Percentiles rank a stretch among this genome's conserved stretches.
phyloP scores from a whole-genome alignment of 129 eudicot species.

The Heracleum sosnowskyi region DNA sequence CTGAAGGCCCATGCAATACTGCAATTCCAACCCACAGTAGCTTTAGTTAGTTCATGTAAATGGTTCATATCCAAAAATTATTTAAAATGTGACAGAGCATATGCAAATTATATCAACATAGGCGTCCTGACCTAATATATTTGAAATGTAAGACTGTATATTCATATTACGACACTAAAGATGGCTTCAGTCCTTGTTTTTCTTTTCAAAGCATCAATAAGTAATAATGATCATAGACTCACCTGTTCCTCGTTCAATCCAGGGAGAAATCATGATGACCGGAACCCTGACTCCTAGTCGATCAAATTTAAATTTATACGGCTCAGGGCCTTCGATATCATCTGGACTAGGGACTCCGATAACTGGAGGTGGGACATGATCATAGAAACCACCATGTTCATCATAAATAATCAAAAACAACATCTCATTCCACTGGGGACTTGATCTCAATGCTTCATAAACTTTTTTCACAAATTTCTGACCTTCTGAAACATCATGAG shows the following conservation, averaged over 20 bases:
- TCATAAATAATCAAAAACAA: constrained; percentile 66
- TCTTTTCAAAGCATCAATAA: neutral
- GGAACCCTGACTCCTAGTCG: constrained; percentile 94
- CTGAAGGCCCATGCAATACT: constrained; percentile 54
- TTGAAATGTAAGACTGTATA: no score
- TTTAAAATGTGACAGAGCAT: no score
- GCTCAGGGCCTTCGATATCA: constrained; percentile 60
- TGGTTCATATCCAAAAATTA: no score
- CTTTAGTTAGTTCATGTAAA: neutral
- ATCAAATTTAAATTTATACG: constrained; percentile 63
- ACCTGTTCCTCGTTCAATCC: constrained; percentile 94
- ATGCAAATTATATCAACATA: no score
- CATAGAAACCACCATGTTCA: constrained; percentile 96
- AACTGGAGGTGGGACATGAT: constrained; percentile 82
- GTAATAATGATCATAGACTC: neutral
- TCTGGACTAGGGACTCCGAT: constrained; percentile 74
- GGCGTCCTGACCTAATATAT: no score
- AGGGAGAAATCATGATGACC: constrained; percentile 69
- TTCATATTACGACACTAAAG: no score
- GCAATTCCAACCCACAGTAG: neutral
- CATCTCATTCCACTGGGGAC: constrained; percentile 92
- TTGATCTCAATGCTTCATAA: constrained; percentile 78
- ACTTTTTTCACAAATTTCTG: constrained; percentile 73
- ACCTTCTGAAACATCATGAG: constrained; percentile 78
- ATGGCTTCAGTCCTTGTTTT: no score